Evolutionary conservation across 345 rosid species (phyloP).

Genomic region (Gossypium arboreum): DNA sequence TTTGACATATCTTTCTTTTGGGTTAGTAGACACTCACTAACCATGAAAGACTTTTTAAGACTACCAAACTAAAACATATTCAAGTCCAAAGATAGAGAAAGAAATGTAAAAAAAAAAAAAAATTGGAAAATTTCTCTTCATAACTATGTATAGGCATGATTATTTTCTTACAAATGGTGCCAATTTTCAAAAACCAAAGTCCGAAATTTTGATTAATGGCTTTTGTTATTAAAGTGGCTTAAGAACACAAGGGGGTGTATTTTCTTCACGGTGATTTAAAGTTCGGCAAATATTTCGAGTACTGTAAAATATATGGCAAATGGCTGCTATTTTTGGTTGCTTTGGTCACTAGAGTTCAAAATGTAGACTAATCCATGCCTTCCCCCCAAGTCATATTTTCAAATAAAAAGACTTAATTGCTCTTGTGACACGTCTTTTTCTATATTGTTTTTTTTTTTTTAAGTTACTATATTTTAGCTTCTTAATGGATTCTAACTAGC

Average conservation of each 20-base stretch:
- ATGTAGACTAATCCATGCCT: slow-evolving; percentile 13
- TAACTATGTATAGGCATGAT: slow-evolving; percentile 30
- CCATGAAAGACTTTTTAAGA: slow-evolving; percentile 39
- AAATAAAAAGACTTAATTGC: slow-evolving; percentile 7
- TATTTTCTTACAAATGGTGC: slow-evolving; percentile 18
- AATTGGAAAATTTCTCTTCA: neutral
- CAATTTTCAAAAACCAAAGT: slow-evolving; percentile 1
- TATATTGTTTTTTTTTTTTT: neutral
- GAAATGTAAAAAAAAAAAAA: neutral
- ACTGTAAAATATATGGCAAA: neutral
- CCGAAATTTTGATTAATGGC: neutral
- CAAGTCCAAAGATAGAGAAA: slow-evolving; percentile 18
- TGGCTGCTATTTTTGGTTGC: neutral
- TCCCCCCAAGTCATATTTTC: neutral
- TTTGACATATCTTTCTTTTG: slow-evolving; percentile 23
- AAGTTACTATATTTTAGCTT: neutral
- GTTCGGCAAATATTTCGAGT: slow-evolving; percentile 13
- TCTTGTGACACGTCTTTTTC: neutral
- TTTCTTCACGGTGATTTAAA: neutral
- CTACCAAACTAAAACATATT: slow-evolving; percentile 24
- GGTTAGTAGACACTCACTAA: slow-evolving; percentile 34
- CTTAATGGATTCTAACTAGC: neutral
- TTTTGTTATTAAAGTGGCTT: neutral
- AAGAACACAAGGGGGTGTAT: slow-evolving; percentile 15
- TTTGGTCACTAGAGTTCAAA: slow-evolving; percentile 7